Conservation (phyloP, 176 grass and related monocot species). For the Saccharum officinarum region DNA sequence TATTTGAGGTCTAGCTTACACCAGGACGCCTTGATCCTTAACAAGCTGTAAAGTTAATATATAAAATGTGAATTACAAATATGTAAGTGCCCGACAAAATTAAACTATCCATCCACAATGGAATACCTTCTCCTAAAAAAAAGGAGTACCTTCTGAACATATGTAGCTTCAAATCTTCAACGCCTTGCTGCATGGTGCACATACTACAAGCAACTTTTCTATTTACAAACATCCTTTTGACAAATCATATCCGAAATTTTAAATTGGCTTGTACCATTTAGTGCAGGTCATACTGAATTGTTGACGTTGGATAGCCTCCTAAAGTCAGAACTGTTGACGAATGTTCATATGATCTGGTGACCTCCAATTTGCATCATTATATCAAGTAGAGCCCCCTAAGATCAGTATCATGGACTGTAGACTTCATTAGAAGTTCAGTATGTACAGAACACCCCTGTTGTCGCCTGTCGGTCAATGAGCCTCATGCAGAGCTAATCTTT, state of each 20-base stretch:
- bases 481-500: conserved; percentile 57
- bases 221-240: neutral
- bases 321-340: neutral
- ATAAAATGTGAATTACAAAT: neutral
- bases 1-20: neutral
- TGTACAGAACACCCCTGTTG: neutral
- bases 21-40: neutral
- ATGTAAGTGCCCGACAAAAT: neutral
- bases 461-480: neutral
- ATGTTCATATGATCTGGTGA: neutral
- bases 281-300: neutral
- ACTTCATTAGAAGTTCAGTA: conserved; percentile 26
- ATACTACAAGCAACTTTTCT: neutral
- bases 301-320: neutral
- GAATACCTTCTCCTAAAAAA: neutral
- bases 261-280: neutral
- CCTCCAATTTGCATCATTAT: neutral
- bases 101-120: neutral
- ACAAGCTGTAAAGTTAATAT: neutral
- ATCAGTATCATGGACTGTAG: conserved; percentile 21
- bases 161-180: neutral
- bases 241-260: conserved; percentile 9
- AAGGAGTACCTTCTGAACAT: neutral
- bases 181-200: neutral
- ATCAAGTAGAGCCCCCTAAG: neutral